Evolutionary conservation across 305 asterid species (phyloP), one percentile per base, ranked within the genome.

Genomic region (Caryopteris hybrid): DNA sequence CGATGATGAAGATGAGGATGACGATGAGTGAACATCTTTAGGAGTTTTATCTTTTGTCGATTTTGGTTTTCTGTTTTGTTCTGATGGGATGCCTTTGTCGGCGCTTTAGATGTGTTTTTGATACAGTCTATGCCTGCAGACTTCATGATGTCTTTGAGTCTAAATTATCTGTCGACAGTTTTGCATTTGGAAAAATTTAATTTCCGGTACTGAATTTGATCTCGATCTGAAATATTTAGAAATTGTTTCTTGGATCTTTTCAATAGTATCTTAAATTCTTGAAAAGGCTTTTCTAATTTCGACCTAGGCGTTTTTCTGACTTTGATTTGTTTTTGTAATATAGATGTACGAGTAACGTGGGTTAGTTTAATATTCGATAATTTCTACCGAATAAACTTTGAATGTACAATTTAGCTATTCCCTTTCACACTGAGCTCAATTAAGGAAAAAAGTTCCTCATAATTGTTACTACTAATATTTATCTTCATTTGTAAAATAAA

Each of bases 1-100:
- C 8, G 80, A 79, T 0, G 88, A 79, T 0, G 87, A 81, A 0
- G 86, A 76, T 8, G 82, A 83, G 39, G 94, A 86, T 57, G 91
- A 83, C 2, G 91, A 90, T 76, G 83, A 71, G 82, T 71, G 53
- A 17, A 21, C 61, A 13, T 45, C 53, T 17, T 38, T 48, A 14
- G 17, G 8, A 20, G 33, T 17, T 20, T 10, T 14, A 20, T n/a
- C 8, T 70, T 29, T 43, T 47, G 60, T 47, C 62, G 48, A 33
- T 74, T 80, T 74, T 78, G 67, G 45, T 6, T 63, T 39, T 6
- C 59, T 55, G 48, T 56, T 36, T 59, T 61, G 60, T 14, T 57
- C 27, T 25, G 11, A 7, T 21, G 65, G n/a, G 74, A 31, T 50
- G 29, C 66, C 55, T 56, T 12, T 23, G 25, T 61, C 63, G 43